Evolutionary conservation across 345 rosid species (phyloP), one percentile per base, ranked within the genome.

Genomic region (Ricinus communis): DNA sequence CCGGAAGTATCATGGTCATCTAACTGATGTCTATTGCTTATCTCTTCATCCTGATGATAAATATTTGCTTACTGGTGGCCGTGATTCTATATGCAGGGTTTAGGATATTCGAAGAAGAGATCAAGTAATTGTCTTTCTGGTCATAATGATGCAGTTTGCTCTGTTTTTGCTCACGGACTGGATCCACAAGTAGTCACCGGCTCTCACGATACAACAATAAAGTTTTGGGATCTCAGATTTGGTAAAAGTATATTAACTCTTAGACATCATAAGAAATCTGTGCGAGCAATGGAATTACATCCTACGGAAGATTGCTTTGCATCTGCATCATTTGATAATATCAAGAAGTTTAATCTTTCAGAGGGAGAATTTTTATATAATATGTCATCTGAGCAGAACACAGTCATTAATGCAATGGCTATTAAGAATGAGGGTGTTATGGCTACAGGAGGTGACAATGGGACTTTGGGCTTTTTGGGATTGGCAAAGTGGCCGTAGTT

Each of bases 161-260:
- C 99, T n/a, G 98, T 96, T 70, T 91, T 96, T 55, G 85, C 97
- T 69, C 86, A 90, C 74, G 90, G 94, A 56, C 83, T 90, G 97
- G 98, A 96, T 82, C 98, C 99, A 22, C 95, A 93, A 87, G 99
- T 96, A 64, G 97, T 96, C 63, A 93, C 99, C 14, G 99, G 99
- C 73, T 91, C 99, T 21, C 97, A 96, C 77, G 99, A 96, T 74
- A 50, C 94, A 10, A 93, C 98, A 68, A 89, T 96, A 49, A 96
- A 91, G 84, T 96, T 91, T 78, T 91, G 97, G 99, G 99, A 93
- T 74, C 98, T 93, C 41, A 84, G 99, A 88, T 83, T 87, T 72
- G 98, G 98, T 95, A 83, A 97, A 28, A 93, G 85, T 84, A 88
- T 96, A 94, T 43, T 87, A 59, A 93, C 98, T 43, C 87, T 96